phyloP scores from a whole-genome alignment of 2,329 filamentous ascomycete genomes.

The Lojkania enalia region DNA sequence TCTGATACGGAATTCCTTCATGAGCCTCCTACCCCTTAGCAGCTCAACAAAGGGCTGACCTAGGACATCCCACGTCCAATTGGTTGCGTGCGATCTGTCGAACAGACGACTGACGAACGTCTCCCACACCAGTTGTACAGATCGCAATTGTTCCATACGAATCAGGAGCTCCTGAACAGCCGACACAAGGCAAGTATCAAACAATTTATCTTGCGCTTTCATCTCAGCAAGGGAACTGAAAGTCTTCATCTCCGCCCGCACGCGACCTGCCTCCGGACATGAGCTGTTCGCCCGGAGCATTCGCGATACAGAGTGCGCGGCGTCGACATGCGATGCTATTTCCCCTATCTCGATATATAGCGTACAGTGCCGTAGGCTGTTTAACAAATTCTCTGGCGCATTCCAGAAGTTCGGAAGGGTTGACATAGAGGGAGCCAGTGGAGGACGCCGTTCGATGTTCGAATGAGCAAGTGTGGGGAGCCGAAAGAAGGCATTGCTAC shows the following conservation, averaged over 20 bases:
- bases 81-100: not conserved
- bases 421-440: too few relatives aligned
- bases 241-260: slow-evolving; percentile 6
- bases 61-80: slow-evolving; percentile 13
- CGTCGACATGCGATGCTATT: not conserved
- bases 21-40: slow-evolving; percentile 9
- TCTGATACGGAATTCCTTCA: slow-evolving; percentile 12
- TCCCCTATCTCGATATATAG: slow-evolving; percentile 20
- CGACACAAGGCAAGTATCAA: slow-evolving; percentile 5
- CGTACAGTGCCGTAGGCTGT: slow-evolving; percentile 17
- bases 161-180: slow-evolving; percentile 6
- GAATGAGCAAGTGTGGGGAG: slow-evolving; percentile 6
- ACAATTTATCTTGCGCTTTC: slow-evolving; percentile 2
- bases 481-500: slow-evolving; percentile 7
- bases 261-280: not conserved
- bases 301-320: slow-evolving; percentile 6
- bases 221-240: slow-evolving; percentile 3
- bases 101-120: not conserved
- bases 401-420: slow-evolving; percentile 15
- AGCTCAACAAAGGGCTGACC: slow-evolving; percentile 11
- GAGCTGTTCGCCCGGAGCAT: not conserved
- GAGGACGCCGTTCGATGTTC: too few relatives aligned
- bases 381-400: slow-evolving; percentile 7
- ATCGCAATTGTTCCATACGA: slow-evolving; percentile 14
- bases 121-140: slow-evolving; percentile 18